These are phyloP conservation scores for Alternaria viburni DNA, from an alignment of 2,329 filamentous ascomycete genomes.

Conservation along the genomic window DNA sequence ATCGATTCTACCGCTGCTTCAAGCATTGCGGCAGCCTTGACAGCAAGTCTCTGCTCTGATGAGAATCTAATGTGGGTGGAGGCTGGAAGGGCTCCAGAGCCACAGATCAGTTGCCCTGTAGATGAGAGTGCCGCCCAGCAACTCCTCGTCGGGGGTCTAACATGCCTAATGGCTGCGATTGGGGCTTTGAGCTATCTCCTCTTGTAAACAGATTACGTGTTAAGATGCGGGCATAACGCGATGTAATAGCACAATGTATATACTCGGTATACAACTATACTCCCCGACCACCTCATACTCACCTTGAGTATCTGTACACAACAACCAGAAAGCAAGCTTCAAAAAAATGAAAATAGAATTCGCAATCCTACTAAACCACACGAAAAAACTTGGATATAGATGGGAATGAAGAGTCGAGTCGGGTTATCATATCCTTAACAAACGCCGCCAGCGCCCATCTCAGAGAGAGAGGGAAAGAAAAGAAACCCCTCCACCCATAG, in stretches of 20 bases:
- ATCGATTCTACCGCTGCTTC: too few relatives aligned
- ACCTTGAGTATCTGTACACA: background rate
- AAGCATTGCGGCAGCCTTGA: background rate
- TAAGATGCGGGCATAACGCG: background rate
- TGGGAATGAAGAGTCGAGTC: background rate
- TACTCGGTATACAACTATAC: background rate
- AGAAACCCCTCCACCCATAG: background rate
- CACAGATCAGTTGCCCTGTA: background rate
- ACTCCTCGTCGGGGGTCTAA: background rate
- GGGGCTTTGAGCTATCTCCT: background rate
- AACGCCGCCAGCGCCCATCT: conserved; percentile 1
- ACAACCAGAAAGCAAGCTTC: background rate
- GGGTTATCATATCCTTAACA: conserved; percentile 1
- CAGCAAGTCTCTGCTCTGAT: background rate
- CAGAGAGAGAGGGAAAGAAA: background rate
- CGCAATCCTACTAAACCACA: background rate
- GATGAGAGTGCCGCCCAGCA: background rate
- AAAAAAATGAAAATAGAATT: background rate
- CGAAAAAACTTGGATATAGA: background rate
- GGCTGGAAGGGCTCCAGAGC: background rate
- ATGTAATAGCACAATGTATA: background rate
- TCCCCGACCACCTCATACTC: background rate
- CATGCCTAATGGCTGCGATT: background rate
- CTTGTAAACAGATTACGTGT: background rate
- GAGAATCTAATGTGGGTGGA: background rate